phyloP scores from a whole-genome alignment of 2,329 filamentous ascomycete species.

The Ascochyta viciae-villosae region DNA sequence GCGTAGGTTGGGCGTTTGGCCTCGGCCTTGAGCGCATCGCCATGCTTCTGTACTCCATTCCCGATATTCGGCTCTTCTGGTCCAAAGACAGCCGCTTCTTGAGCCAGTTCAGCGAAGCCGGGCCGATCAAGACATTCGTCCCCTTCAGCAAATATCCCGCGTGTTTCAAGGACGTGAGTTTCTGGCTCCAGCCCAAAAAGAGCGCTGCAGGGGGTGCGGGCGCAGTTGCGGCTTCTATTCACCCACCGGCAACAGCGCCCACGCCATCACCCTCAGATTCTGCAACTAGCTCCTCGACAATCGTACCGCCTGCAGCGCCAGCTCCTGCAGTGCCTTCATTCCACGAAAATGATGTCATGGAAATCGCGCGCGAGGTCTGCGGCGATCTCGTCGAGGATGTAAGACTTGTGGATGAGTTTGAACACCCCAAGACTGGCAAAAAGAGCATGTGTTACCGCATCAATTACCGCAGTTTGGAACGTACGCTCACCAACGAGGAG shows the following conservation, averaged over 20 bases:
- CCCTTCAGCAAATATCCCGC: constrained; percentile 92
- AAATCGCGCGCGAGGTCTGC: constrained; percentile 82
- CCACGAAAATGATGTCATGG: constrained; percentile 98
- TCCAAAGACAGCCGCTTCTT: constrained; percentile 84
- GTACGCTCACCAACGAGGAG: constrained; percentile 85
- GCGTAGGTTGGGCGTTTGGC: constrained; percentile 94
- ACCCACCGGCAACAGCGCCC: constrained; percentile 16
- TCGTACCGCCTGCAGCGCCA: constrained; percentile 50
- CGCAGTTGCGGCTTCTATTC: constrained; percentile 11
- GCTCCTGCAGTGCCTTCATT: constrained; percentile 55
- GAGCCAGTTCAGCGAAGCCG: constrained; percentile 70
- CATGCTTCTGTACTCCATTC: constrained; percentile 96
- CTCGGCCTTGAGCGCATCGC: constrained; percentile 93
- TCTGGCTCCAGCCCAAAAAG: constrained; percentile 70
- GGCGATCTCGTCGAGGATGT: constrained; percentile 91
- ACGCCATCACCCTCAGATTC: constrained; percentile 1
- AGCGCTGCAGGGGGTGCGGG: constrained; percentile 36
- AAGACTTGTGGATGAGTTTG: constrained; percentile 81
- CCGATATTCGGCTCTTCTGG: constrained; percentile 97
- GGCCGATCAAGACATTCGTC: constrained; percentile 69
- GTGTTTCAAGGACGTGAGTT: constrained; percentile 91
- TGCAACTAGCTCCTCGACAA: constrained; percentile 1
- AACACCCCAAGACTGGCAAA: constrained; percentile 81
- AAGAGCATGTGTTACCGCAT: constrained; percentile 91
- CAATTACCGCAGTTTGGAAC: constrained; percentile 90